These are phyloP conservation scores for Rhizomucor miehei DNA, from an alignment of 371 early-diverging fungal species.

Conservation along the genomic window DNA sequence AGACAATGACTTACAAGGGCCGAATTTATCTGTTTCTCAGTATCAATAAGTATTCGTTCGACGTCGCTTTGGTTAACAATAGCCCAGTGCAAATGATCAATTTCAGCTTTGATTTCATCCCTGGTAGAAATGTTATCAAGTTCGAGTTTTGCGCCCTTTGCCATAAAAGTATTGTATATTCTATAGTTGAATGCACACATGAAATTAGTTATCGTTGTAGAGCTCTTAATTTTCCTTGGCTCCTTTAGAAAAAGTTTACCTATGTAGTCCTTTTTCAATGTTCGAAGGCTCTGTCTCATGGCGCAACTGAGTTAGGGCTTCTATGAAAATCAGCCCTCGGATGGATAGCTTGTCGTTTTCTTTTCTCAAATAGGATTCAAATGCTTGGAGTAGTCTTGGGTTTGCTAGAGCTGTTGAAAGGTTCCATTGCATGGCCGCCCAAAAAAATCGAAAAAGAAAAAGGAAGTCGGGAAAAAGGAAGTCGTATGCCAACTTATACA, in stretches of 20 bases:
- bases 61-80: conserved; percentile 22
- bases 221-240: too few relatives aligned
- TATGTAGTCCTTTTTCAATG: conserved; percentile 21
- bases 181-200: too few relatives aligned
- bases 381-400: conserved; percentile 25
- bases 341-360: conserved; percentile 20
- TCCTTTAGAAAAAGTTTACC: conserved; percentile 17
- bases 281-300: conserved; percentile 22
- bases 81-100: conserved; percentile 28
- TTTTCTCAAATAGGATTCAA: conserved; percentile 26
- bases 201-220: too few relatives aligned
- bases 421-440: too few relatives aligned
- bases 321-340: conserved; percentile 37
- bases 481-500: too few relatives aligned
- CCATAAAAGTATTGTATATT: conserved; percentile 40
- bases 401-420: conserved; percentile 18
- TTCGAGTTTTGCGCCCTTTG: conserved; percentile 22
- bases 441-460: too few relatives aligned
- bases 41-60: conserved; percentile 23
- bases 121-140: conserved; percentile 25
- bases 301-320: conserved; percentile 36
- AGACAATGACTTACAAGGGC: conserved; percentile 22
- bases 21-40: conserved; percentile 29
- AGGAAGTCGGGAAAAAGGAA: too few relatives aligned
- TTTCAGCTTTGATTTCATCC: conserved; percentile 16